These are phyloP conservation scores for Aurifilum marmelostoma DNA, from an alignment of 2,329 filamentous ascomycete genomes.

Conservation along the genomic window DNA sequence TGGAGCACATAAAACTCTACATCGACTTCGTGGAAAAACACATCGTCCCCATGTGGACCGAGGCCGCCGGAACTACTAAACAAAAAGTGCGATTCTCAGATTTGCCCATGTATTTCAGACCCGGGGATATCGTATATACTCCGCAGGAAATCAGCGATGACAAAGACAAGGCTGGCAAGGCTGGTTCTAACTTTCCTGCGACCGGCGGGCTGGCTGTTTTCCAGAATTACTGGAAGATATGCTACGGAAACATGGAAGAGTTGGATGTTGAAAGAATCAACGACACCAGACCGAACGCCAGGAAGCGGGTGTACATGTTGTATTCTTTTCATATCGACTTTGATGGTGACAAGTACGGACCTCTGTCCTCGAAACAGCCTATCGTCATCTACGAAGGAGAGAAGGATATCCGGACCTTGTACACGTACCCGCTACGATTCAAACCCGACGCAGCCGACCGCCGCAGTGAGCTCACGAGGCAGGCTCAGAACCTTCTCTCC, in stretches of 20 bases:
- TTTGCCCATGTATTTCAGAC: constrained; percentile 20
- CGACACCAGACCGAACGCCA: not conserved
- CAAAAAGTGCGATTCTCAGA: constrained; percentile 15
- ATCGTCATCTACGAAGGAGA: not conserved
- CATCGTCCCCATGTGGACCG: constrained; percentile 17
- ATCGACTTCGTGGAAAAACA: constrained; percentile 16
- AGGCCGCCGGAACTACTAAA: constrained; percentile 11
- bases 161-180: not conserved
- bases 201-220: not conserved
- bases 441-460: not conserved
- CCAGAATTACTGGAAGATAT: not conserved
- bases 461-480: not conserved
- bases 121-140: not conserved
- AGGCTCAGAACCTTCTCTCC: not conserved
- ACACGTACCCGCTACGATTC: not conserved
- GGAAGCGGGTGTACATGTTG: not conserved
- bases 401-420: not conserved
- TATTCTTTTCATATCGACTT: not conserved
- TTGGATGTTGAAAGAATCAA: not conserved
- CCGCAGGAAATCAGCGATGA: not conserved
- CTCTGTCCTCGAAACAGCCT: too few relatives aligned
- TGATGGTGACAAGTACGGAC: not conserved
- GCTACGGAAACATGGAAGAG: not conserved
- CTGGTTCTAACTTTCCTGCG: not conserved
- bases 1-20: constrained; percentile 7